phyloP scores from a whole-genome alignment of 495 filamentous ascomycete species.

The Penicillium soppii region DNA sequence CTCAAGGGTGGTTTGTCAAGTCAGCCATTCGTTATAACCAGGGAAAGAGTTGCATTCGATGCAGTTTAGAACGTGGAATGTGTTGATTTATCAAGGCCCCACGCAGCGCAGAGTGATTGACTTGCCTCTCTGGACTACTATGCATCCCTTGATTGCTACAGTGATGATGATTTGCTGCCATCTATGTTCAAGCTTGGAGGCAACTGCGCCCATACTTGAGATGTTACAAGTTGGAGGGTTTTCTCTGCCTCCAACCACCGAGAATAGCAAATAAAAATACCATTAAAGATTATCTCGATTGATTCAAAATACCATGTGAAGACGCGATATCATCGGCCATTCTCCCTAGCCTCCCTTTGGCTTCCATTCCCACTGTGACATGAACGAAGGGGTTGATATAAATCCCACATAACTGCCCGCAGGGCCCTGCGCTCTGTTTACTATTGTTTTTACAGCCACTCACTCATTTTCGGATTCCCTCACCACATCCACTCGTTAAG shows the following conservation, averaged over 20 bases:
- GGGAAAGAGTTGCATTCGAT: too few species aligned
- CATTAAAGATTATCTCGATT: background rate
- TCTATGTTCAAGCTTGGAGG: background rate
- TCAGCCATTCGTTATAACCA: too few species aligned
- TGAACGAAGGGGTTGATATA: constrained; percentile 16
- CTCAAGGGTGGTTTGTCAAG: too few species aligned
- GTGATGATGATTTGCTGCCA: background rate
- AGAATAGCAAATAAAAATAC: background rate
- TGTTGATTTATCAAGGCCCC: too few species aligned
- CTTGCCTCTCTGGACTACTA: too few species aligned
- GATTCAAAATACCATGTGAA: constrained; percentile 2
- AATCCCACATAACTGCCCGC: constrained; percentile 4
- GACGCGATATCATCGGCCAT: background rate
- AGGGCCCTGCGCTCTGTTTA: background rate
- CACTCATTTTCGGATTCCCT: constrained; percentile 8
- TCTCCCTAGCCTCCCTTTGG: constrained; percentile 5
- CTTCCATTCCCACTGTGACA: background rate
- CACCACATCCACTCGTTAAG: constrained; percentile 14
- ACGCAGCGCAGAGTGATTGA: too few species aligned
- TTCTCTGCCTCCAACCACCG: too few species aligned
- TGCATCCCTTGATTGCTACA: constrained; percentile 11
- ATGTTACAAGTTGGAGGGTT: too few species aligned
- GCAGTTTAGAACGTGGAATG: too few species aligned
- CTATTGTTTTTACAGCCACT: background rate
- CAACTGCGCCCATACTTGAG: background rate